Evolutionary conservation across 352 stramenopile species (phyloP), one percentile per base, ranked within the genome.

Genomic region (Phytophthora sp.): DNA sequence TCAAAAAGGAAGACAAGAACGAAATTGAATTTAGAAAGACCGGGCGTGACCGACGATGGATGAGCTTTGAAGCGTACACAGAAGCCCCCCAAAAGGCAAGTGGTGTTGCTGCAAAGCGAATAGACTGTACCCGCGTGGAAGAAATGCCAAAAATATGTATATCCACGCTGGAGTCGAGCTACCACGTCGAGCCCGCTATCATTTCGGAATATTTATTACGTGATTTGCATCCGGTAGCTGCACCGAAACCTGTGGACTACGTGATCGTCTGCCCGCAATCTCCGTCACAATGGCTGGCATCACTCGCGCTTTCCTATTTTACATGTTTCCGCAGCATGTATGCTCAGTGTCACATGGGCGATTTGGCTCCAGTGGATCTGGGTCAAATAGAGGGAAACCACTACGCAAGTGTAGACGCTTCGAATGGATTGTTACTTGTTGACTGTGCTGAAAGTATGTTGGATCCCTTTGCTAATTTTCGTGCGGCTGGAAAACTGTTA

Each of bases 191-290:
- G 24, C 70, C 82, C 23, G 66, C 70, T 21, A 43, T 80, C n/a
- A 60, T 93, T 60, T 89, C 84, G 24, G 84, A 92, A 76, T 91
- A 84, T 77, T 69, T 79, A 74, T 79, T 93, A 54, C 84, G 84
- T 30, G 69, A 76, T 54, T 72, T 93, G n/a, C 76, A 91, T 44
- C 84, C 84, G 2, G 72, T 92, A 8, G 71, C 75, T 15, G 71
- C 72, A 7, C 68, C 78, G 1, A 93, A 93, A 59, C 80, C 80
- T 21, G 59, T 91, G 24, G 83, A 93, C 44, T 93, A 91, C 49
- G 80, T 79, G 11, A 77, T 93, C 28, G 71, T 93, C 24, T 93
- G 84, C 24, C 84, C 84, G 4, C 74, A 87, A 3, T 88, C 84
- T 54, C 84, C 79, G 2, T 78, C 74, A 1, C 76, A 93, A 37